Evolutionary conservation across 345 rosid genomes (phyloP), one percentile per base, ranked within the genome.

Genomic region (Acer campestre): DNA sequence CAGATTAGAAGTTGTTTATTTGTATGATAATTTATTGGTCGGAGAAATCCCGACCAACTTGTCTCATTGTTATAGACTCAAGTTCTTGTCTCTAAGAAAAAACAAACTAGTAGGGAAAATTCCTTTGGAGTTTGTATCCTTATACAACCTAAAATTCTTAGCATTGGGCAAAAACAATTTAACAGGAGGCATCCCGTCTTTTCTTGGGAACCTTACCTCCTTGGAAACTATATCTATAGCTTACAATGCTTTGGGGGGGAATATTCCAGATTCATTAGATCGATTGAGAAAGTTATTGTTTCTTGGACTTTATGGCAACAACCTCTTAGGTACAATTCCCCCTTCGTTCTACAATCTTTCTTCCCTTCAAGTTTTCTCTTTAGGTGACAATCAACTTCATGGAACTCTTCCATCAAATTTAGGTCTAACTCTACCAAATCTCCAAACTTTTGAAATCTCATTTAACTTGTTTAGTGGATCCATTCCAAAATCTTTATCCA

Each of bases 361-460:
- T 27, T 75, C 76, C 3, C 49, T 81, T 11, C 6, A n/a, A 1
- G 1, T 0, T 0, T 0, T 79, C 23, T 1, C 55, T 2, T 4
- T 84, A 9, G 3, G 40, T 3, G 1, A 16, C 0, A 81, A 84
- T 70, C 80, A 69, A 63, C 74, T 81, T 18, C 44, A 67, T n/a
- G 82, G 84, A 10, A 40, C 6, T 46, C 74, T 81, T 22, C 78
- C 82, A 27, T 23, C 3, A 9, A 40, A 79, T 55, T 62, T 79
- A 20, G 78, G 76, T 23, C 7, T 61, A 62, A 46, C 68, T n/a
- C 78, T 79, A 46, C 82, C 78, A 7, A 73, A 79, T 56, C 76
- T 81, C 8, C 5, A 3, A 14, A 0, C 0, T 6, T 25, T 81
- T 16, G 16, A 13, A 13, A 38, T 78, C 6, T 25, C 31, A 0